Evolutionary conservation across 2,329 filamentous ascomycete genomes (phyloP), one percentile per base, ranked within the genome.

Genomic region (Trichoderma citrinoviride): DNA sequence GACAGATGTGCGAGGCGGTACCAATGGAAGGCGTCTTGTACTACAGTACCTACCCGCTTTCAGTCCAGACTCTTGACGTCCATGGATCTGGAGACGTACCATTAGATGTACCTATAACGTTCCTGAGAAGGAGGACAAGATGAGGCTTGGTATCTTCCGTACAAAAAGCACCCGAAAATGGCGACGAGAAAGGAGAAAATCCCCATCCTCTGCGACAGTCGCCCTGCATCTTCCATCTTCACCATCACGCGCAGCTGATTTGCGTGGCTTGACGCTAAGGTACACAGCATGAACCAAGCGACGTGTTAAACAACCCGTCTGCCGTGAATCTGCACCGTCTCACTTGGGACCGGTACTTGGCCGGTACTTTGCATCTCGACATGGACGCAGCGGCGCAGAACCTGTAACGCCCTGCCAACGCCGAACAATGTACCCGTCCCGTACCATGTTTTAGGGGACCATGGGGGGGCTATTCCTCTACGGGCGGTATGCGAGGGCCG

Each of bases 261-360:
- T 47, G 25, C 41, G 43, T 53, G 49, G 58, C 58, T 53, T 54
- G 58, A 37, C 58, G 49, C 58, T 63, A 63, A 37, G 33, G 33
- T 37, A 37, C 33, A 37, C 33, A 12, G 14, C 33, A 37, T 37
- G 33, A 37, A 37, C 33, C 33, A 14, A 12, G 1, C 47, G 17
- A 47, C n/a, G 27, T 63, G 61, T 52, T 55, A 63, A 56, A 56
- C 29, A 33, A 43, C 44, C 8, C n/a, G 23, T 47, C 53, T 40
- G 37, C 23, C 46, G 47, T 49, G 41, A 47, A 61, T 61, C 63
- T 58, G 41, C 41, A 61, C 52, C 56, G 47, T 54, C 49, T 61
- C 55, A 61, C 55, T 61, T 55, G 33, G 33, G 33, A 3, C 5
- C 55, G 63, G 63, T 65, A 55, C 56, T 33, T 65, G 47, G 33